Evolutionary conservation across 2,329 filamentous ascomycete genomes (phyloP), one percentile per base, ranked within the genome.

Genomic region (Bipolaris oryzae): DNA sequence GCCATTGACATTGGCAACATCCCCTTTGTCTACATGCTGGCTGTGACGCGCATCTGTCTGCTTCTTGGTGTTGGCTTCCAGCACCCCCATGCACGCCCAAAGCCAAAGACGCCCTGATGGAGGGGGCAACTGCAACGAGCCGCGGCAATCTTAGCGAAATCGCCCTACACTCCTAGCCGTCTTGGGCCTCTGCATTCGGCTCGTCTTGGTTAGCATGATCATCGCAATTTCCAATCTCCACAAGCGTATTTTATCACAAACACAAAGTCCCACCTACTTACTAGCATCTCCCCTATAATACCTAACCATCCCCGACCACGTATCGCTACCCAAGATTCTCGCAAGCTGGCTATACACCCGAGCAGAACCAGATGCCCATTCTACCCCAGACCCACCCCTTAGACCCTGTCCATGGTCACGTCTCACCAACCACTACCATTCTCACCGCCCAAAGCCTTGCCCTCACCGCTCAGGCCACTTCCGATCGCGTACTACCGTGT

Each of bases 1-100:
- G 80, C 81, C 11, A 88, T 89, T 59, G 86, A 87, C 62, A 85
- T 82, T 80, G 89, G 88, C 1, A 90, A 89, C 68, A 81, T 91
- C 15, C 83, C 82, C 0, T 90, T 89, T 75, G 88, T 91, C 25
- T 91, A 91, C 71, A 74, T 85, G 3, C 87, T 88, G 3, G 87
- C 86, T 5, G 18, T 68, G 23, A 66, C 63, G 47, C 65, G 73
- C 38, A 57, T 66, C 20, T 62, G 53, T 35, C 64, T 75, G 53
- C 50, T 75, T 31, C 49, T 63, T 25, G 61, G 71, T 7, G 52
- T 74, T 25, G 73, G 73, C 23, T 69, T 72, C 44, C 47, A 23
- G 28, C 37, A 49, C 31, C 37, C 31, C 15, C 20, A n/a, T 21
- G 31, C 31, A 11, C 25, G 45, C 16, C 21, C 18, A 21, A 55